Evolutionary conservation across 257 asterid species (phyloP), one percentile per base, ranked within the genome.

Genomic region (Rehmannia glutinosa): DNA sequence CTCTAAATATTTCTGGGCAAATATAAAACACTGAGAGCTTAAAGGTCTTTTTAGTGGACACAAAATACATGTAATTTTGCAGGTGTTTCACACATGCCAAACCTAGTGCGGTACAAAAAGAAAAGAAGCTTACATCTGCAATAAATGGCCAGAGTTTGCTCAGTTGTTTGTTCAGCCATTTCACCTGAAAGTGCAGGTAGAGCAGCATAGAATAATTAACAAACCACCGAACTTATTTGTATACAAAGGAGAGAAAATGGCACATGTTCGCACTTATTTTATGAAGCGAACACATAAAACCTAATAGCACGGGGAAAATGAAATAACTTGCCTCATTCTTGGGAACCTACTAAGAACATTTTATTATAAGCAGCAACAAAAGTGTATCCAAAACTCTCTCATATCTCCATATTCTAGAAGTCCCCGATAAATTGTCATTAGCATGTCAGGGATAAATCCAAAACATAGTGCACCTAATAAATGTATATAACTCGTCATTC

Each of bases 111-210:
- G 13, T 8, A 6, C 43, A 11, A 11, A 17, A 72, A 62, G 13
- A 50, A 6, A 35, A 46, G 49, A 71, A 81, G 39, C 97, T 81
- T 85, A 93, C 99, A 76, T 93, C 98, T 56, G 98, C 98, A 62
- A 93, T 68, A 81, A 68, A 93, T 25, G 98, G 97, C 98, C 98
- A 93, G 39, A 93, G 82, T 66, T 93, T 93, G 76, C 87, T 80
- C 71, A 93, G 78, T 62, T 88, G 95, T 67, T 81, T 88, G 86
- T 93, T 93, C 72, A 93, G 82, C 98, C 98, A 93, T 78, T 93
- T 93, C 79, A 86, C 98, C 98, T 93, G 90, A 73, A 78, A 74
- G 23, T 55, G 57, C 8, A 53, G 50, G 70, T 47, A 50, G 62
- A 46, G 64, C 6, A 78, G 9, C 61, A 57, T 45, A 49, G 13